Evolutionary conservation across 805 yeast species (phyloP), one percentile per base, ranked within the genome.

Genomic region (Ogataea paraovalis): DNA sequence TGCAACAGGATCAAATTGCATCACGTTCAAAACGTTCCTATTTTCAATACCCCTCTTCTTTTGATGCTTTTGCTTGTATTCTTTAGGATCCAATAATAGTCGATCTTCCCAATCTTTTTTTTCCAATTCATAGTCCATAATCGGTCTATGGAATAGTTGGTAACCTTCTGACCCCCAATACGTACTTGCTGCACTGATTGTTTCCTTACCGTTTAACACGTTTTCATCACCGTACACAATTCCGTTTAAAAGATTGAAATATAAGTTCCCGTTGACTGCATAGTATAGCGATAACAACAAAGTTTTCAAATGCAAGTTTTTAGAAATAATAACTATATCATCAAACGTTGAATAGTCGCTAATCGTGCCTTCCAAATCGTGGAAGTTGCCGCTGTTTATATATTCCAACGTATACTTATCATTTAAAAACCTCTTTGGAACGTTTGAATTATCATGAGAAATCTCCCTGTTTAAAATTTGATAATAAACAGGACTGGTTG

Each of bases 171-270:
- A 57, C 3, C 64, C 61, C 38, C 73, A 62, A 5, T 72, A 71
- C 27, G 70, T 69, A 5, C 86, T 82, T 2, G 87, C 83, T 0
- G 86, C 84, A 43, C 79, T 65, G 43, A 81, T 78, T 0, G 87
- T 82, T 51, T 83, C 88, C 58, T 83, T 83, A 43, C 88, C 88
- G 61, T 81, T 85, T 6, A 88, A 87, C 10, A 34, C 22, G 16
- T 14, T 13, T 23, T 42, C 44, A 13, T 42, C 44, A 33, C 44
- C 44, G 4, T 68, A 70, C 16, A 69, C 69, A n/a, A 82, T 81
- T 58, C 79, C 79, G 4, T 81, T 67, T 33, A 82, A 66, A 39
- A 82, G 63, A 3, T 76, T 78, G 58, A 80, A 82, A 58, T 72
- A 82, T 45, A 72, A 65, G 2, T 70, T 62, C 0, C 86, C 87